These are phyloP conservation scores for Polyporus arcularius DNA, from an alignment of 768 basidiomycete species.

Conservation along the genomic window DNA sequence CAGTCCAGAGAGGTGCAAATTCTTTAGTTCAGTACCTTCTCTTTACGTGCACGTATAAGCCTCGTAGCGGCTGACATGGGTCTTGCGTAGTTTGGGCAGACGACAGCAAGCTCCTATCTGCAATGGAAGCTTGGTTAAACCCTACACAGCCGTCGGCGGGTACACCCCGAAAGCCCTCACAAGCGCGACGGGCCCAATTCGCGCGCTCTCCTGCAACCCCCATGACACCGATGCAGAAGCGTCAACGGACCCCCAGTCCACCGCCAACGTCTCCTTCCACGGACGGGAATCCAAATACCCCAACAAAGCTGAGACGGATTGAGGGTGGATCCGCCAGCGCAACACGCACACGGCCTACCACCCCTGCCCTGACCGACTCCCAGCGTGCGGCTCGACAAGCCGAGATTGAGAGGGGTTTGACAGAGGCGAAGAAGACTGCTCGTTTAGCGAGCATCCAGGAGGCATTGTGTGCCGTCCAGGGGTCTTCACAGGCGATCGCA, in stretches of 20 bases:
- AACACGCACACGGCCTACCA: not conserved
- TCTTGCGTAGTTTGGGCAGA: constrained; percentile 34
- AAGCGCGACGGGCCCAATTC: constrained; percentile 4
- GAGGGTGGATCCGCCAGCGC: not conserved
- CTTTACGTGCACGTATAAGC: not conserved
- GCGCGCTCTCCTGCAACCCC: constrained; percentile 11
- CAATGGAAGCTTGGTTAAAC: not conserved
- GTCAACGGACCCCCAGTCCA: constrained; percentile 3
- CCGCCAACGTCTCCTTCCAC: not conserved
- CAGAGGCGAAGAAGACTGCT: constrained; percentile 1
- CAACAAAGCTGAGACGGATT: constrained; percentile 4
- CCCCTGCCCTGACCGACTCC: constrained; percentile 1
- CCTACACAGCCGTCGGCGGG: not conserved
- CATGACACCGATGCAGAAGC: constrained; percentile 6
- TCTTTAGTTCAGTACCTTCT: constrained; percentile 37
- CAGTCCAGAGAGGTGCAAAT: constrained; percentile 33
- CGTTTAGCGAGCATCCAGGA: constrained; percentile 15
- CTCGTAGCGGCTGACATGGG: not conserved
- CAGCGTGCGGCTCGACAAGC: not conserved
- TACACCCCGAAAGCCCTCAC: constrained; percentile 10
- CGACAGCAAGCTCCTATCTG: constrained; percentile 14
- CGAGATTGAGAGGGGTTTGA: constrained; percentile 1
- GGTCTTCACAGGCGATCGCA: constrained; percentile 1
- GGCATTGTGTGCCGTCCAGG: constrained; percentile 4
- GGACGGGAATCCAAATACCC: not conserved